Evolutionary conservation across 345 rosid species (phyloP).

Genomic region (Populus tremula): DNA sequence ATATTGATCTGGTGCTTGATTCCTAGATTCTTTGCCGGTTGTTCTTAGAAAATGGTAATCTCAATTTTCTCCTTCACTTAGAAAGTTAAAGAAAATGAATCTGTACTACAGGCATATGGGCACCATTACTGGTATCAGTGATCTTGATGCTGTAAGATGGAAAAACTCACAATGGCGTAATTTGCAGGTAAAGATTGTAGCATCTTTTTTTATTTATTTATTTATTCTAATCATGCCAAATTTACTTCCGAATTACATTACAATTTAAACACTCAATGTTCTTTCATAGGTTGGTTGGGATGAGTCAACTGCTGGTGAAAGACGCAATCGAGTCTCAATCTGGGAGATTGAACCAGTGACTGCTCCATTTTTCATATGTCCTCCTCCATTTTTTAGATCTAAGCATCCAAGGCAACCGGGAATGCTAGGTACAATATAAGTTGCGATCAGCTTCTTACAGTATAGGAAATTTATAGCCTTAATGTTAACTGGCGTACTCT

Average conservation of each 20-base stretch:
- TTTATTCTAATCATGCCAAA: neutral
- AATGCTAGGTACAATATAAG: slow-evolving; percentile 53
- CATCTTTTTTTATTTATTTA: neutral
- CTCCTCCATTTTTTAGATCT: slow-evolving; percentile 87
- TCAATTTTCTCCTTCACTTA: neutral
- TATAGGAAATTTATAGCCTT: neutral
- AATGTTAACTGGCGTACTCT: neutral
- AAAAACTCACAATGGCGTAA: slow-evolving; percentile 96
- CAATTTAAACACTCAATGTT: neutral
- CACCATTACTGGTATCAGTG: slow-evolving; percentile 79
- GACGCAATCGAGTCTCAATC: slow-evolving; percentile 73
- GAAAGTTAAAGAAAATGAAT: neutral
- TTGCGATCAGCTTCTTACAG: neutral
- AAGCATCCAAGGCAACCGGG: slow-evolving; percentile 77
- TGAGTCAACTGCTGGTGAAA: slow-evolving; percentile 89
- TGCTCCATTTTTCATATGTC: slow-evolving; percentile 89
- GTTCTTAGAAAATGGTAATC: neutral
- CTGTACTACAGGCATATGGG: slow-evolving; percentile 82
- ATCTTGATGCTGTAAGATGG: slow-evolving; percentile 90
- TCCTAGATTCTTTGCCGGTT: neutral
- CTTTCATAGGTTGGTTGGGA: slow-evolving; percentile 91
- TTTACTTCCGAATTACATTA: neutral
- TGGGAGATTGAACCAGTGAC: slow-evolving; percentile 97
- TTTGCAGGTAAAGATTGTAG: slow-evolving; percentile 54
- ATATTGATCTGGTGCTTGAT: neutral